phyloP scores from a whole-genome alignment of 164 flowering plant genomes.

The Macadamia integrifolia region DNA sequence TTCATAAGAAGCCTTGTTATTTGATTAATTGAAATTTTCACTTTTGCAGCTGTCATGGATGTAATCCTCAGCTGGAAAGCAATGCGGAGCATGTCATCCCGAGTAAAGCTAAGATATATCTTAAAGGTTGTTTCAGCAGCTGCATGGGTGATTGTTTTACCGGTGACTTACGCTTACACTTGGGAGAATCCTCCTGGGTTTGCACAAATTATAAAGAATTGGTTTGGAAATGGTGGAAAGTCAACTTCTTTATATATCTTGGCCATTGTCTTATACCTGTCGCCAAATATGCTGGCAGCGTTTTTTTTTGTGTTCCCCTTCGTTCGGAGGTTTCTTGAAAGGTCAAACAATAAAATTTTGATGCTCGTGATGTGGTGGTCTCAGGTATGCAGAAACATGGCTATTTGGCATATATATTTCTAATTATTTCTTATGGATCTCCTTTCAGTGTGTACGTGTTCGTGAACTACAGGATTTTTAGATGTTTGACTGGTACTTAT shows the following conservation, averaged over 20 bases:
- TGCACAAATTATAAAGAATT: conserved; percentile 71
- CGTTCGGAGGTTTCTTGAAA: conserved; percentile 78
- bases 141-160: conserved; percentile 85
- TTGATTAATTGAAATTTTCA: not conserved
- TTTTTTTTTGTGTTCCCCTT: conserved; percentile 76
- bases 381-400: conserved; percentile 47
- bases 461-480: no score
- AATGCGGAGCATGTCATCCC: conserved; percentile 68
- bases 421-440: not conserved
- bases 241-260: conserved; percentile 74
- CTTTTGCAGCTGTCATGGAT: conserved; percentile 76
- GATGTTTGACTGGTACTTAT: no score
- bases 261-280: conserved; percentile 81
- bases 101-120: conserved; percentile 82
- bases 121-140: conserved; percentile 80
- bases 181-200: conserved; percentile 88
- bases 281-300: conserved; percentile 87
- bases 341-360: conserved; percentile 73
- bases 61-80: conserved; percentile 82
- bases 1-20: not conserved
- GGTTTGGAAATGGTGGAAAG: conserved; percentile 63
- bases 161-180: conserved; percentile 81
- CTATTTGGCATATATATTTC: not conserved
- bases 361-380: conserved; percentile 99
- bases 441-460: not conserved